phyloP scores from a whole-genome alignment of 495 filamentous ascomycete species.

The Bathelium albidoporum region DNA sequence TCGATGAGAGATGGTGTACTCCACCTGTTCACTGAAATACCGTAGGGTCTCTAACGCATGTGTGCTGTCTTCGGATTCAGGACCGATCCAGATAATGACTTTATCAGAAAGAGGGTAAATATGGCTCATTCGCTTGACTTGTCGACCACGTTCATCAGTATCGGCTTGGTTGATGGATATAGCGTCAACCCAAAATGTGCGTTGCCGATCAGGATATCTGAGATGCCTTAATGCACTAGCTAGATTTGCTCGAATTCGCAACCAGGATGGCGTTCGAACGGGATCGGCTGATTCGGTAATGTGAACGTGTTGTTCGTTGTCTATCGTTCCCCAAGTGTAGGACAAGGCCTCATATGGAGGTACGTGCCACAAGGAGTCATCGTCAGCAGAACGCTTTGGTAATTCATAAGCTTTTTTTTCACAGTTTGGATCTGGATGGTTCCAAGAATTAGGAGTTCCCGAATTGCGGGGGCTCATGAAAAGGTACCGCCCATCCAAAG shows the following conservation, averaged over 20 bases:
- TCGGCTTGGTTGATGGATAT: conserved; percentile 14
- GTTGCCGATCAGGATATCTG: neutral
- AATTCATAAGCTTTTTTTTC: neutral
- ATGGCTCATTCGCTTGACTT: conserved; percentile 8
- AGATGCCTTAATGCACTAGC: conserved; percentile 1
- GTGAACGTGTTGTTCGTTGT: neutral
- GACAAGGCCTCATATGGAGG: neutral
- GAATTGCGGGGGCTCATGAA: neutral
- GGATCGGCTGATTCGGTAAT: neutral
- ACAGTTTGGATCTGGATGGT: neutral
- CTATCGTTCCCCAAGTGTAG: neutral
- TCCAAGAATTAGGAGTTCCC: neutral
- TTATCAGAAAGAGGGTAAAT: neutral
- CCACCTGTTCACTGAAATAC: neutral
- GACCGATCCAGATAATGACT: neutral
- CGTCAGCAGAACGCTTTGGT: neutral
- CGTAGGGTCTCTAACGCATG: neutral
- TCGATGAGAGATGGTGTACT: neutral
- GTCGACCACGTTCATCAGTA: conserved; percentile 5
- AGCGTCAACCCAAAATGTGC: conserved; percentile 10
- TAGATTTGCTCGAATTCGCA: neutral
- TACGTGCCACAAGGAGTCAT: neutral
- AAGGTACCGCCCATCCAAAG: neutral
- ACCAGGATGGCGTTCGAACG: neutral
- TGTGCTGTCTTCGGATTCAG: neutral